Evolutionary conservation across 2,329 filamentous ascomycete genomes (phyloP).

Genomic region (Fusarium setosum): DNA sequence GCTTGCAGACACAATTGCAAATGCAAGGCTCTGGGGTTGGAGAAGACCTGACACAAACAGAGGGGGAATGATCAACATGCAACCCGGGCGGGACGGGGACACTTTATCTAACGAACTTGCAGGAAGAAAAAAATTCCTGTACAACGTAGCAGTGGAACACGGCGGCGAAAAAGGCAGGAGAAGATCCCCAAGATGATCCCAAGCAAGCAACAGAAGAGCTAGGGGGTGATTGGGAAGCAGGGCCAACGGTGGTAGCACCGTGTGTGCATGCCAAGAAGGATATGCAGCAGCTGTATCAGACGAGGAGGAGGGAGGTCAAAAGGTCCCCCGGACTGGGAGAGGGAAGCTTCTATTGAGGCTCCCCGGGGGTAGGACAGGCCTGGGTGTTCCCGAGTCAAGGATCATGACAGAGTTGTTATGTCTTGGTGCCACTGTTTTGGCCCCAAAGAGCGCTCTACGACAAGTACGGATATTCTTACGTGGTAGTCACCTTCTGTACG

Average conservation of each 20-base stretch:
- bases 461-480: neutral
- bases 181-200: slow-evolving; percentile 11
- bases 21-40: neutral
- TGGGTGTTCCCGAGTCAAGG: neutral
- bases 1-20: neutral
- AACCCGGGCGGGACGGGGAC: slow-evolving; percentile 11
- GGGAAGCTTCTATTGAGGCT: slow-evolving; percentile 9
- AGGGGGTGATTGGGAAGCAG: neutral
- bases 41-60: slow-evolving; percentile 1
- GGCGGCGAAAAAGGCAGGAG: slow-evolving; percentile 42
- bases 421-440: neutral
- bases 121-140: neutral
- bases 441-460: neutral
- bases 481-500: neutral
- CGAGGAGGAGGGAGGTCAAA: neutral
- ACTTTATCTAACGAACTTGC: slow-evolving; percentile 20
- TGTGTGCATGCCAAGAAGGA: slow-evolving; percentile 32
- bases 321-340: neutral
- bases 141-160: slow-evolving; percentile 9
- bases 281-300: slow-evolving; percentile 19
- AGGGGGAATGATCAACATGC: neutral
- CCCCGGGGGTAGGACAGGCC: neutral
- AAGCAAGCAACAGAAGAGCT: neutral
- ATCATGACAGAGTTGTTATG: neutral
- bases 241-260: slow-evolving; percentile 10